phyloP scores from a whole-genome alignment of 1,284 basidiomycete species.

The Moesziomyces sp. region DNA sequence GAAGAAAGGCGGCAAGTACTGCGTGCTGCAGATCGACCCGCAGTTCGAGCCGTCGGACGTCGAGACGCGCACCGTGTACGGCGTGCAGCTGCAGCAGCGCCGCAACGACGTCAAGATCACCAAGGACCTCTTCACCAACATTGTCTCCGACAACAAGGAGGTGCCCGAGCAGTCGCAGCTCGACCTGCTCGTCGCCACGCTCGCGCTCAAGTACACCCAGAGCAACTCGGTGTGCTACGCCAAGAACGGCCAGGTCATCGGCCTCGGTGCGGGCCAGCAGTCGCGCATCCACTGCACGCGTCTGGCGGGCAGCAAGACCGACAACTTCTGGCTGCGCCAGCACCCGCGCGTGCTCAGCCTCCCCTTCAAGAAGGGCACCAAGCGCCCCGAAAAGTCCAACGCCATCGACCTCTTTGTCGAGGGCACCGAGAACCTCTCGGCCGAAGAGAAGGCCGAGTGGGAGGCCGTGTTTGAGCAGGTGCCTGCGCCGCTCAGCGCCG shows the following conservation, averaged over 20 bases:
- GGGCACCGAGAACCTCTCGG: slow-evolving; percentile 71
- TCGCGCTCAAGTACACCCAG: slow-evolving; percentile 98
- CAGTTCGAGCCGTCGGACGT: slow-evolving; percentile 67
- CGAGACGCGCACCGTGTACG: slow-evolving; percentile 96
- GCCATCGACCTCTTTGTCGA: slow-evolving; percentile 97
- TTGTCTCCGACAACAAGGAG: slow-evolving; percentile 88
- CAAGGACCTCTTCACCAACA: slow-evolving; percentile 81
- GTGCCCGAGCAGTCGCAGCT: slow-evolving; percentile 57
- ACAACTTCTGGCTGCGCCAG: slow-evolving; percentile 98
- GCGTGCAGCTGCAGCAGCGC: slow-evolving; percentile 88
- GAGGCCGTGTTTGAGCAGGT: slow-evolving; percentile 84
- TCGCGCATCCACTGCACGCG: slow-evolving; percentile 99
- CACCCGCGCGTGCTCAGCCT: slow-evolving; percentile 89
- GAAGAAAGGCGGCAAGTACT: slow-evolving; percentile 99
- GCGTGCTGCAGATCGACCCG: slow-evolving; percentile 76
- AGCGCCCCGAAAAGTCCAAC: slow-evolving; percentile 97
- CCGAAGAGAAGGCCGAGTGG: slow-evolving; percentile 85
- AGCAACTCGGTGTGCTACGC: slow-evolving; percentile 99
- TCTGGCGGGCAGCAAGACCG: slow-evolving; percentile 95
- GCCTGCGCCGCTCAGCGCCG: slow-evolving; percentile 76
- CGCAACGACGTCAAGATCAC: slow-evolving; percentile 93
- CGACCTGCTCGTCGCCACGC: slow-evolving; percentile 75
- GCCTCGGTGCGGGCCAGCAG: slow-evolving; percentile 97
- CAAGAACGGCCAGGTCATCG: slow-evolving; percentile 89
- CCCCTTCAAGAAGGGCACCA: slow-evolving; percentile 96